These are phyloP conservation scores for Boehmeria nivea DNA, from an alignment of 306 rosid genomes.

Conservation along the genomic window DNA sequence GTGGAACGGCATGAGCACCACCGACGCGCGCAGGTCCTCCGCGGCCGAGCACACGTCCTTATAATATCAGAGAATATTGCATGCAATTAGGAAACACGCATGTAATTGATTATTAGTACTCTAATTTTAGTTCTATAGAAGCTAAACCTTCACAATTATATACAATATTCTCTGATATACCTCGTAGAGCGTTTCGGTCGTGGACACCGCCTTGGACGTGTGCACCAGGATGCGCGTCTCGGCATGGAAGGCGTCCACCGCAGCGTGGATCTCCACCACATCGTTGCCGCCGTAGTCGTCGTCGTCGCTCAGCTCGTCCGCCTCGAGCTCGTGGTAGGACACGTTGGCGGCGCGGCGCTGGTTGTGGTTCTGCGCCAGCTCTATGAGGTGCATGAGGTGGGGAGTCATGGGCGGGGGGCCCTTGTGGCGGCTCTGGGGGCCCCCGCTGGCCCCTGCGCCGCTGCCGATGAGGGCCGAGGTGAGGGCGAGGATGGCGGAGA, in stretches of 20 bases:
- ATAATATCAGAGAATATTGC: too few species aligned
- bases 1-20: constrained; percentile 68
- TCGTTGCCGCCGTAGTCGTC: constrained; percentile 83
- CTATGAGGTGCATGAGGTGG: constrained; percentile 65
- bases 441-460: background rate
- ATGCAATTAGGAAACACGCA: too few species aligned
- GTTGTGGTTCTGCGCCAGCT: constrained; percentile 31
- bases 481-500: constrained; percentile 46
- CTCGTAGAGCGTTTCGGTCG: constrained; percentile 49
- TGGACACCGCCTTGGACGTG: constrained; percentile 53
- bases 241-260: constrained; percentile 54
- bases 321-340: constrained; percentile 71
- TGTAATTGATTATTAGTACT: too few species aligned
- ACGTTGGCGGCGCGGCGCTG: constrained; percentile 49
- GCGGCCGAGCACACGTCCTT: constrained; percentile 77
- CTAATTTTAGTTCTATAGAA: too few species aligned
- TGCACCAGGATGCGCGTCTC: constrained; percentile 50
- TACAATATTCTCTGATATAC: too few species aligned
- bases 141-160: too few species aligned
- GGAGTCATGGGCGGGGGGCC: constrained; percentile 38
- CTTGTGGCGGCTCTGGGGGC: background rate
- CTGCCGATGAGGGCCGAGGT: constrained; percentile 52
- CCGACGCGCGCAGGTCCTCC: constrained; percentile 59
- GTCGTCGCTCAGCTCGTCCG: constrained; percentile 56
- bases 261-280: constrained; percentile 57